These are phyloP conservation scores for Sporopachydermia lactativora DNA, from an alignment of 805 yeast genomes.

Conservation along the genomic window DNA sequence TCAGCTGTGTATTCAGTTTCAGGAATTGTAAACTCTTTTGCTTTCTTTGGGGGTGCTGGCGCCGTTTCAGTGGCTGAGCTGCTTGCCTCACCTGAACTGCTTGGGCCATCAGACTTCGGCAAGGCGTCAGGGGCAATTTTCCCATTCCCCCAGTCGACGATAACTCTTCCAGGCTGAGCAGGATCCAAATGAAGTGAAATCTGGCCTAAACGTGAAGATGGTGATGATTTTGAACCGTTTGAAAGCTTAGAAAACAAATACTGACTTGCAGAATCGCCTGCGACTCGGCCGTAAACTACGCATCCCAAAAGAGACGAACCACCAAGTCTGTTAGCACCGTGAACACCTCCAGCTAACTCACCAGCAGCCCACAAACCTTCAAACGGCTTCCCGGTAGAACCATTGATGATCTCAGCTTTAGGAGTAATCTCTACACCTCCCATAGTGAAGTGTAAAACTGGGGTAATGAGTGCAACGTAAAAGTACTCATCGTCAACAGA, in stretches of 20 bases:
- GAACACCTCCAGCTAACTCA: conserved; percentile 46
- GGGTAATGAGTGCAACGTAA: conserved; percentile 38
- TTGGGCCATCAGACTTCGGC: not conserved
- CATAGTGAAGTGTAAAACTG: conserved; percentile 54
- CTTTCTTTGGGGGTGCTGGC: conserved; percentile 7
- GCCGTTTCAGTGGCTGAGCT: conserved; percentile 7
- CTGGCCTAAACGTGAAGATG: conserved; percentile 22
- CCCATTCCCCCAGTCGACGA: conserved; percentile 21
- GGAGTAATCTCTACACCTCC: conserved; percentile 48
- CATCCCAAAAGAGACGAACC: conserved; percentile 43
- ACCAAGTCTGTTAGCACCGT: conserved; percentile 40
- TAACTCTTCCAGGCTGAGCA: conserved; percentile 18
- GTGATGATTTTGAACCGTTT: too few species aligned
- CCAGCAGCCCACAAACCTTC: conserved; percentile 40
- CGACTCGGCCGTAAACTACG: conserved; percentile 34
- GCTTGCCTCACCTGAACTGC: conserved; percentile 3
- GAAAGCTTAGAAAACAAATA: conserved; percentile 20
- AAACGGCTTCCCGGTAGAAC: conserved; percentile 17
- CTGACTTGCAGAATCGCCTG: conserved; percentile 24
- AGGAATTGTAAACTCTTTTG: conserved; percentile 27
- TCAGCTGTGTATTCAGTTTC: conserved; percentile 24
- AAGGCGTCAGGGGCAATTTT: conserved; percentile 2
- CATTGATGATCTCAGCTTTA: conserved; percentile 23
- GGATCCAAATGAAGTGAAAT: conserved; percentile 33
- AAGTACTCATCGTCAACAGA: conserved; percentile 21